phyloP scores from a whole-genome alignment of 345 rosid species.

The Eucalyptus grandis region DNA sequence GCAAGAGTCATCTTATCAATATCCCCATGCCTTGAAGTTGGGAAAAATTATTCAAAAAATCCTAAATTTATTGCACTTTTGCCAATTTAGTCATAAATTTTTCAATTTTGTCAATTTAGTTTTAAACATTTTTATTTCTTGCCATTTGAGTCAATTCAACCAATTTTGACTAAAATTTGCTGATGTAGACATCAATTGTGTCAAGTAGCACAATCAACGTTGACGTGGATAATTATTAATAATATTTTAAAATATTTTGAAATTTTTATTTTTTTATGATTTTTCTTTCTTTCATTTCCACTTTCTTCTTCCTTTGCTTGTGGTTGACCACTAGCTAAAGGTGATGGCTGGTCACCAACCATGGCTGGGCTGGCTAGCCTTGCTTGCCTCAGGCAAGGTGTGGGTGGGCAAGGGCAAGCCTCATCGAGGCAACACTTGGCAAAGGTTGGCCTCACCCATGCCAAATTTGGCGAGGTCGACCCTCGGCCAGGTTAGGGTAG shows the following conservation, averaged over 20 bases:
- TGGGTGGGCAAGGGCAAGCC: not conserved
- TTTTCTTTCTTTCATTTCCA: too few species aligned
- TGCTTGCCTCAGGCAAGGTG: not conserved
- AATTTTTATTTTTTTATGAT: too few species aligned
- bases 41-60: too few species aligned
- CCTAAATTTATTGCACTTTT: too few species aligned
- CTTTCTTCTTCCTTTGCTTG: not conserved
- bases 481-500: rapidly evolving
- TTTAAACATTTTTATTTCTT: not conserved
- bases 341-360: not conserved
- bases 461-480: not conserved
- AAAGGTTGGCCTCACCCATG: too few species aligned
- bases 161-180: too few species aligned
- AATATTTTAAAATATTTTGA: too few species aligned
- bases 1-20: too few species aligned
- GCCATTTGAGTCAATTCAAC: not conserved
- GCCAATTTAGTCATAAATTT: rapidly evolving
- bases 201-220: rapidly evolving
- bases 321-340: rapidly evolving
- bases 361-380: not conserved
- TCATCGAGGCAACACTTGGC: rapidly evolving
- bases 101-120: too few species aligned
- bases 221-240: too few species aligned
- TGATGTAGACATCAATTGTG: rapidly evolving
- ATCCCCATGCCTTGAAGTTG: not conserved